A percentile compares a stretch with the other conserved stretches of the same genome.
phyloP scores from a whole-genome alignment of 2,329 filamentous ascomycete genomes.

The Pseudogymnoascus sp. region DNA sequence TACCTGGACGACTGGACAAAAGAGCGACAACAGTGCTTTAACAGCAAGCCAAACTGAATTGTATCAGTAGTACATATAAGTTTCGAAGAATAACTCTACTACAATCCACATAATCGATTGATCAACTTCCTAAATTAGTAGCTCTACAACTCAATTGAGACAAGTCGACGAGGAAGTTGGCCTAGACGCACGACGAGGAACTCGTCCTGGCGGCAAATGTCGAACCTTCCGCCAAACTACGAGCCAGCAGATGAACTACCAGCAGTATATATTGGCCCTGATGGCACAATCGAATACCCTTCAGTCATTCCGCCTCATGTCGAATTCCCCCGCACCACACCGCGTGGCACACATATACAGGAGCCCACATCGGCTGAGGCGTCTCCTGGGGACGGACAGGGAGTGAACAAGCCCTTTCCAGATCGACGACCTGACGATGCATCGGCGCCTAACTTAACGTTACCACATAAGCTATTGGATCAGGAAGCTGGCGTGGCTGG shows the following conservation, averaged over 20 bases:
- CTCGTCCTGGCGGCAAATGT: not conserved
- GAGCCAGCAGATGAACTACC: conserved; percentile 3
- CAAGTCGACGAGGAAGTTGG: not conserved
- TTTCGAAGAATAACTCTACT: not conserved
- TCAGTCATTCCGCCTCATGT: conserved; percentile 5
- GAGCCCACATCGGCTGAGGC: not conserved
- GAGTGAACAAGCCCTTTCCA: not conserved
- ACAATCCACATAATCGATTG: not conserved
- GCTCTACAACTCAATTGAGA: not conserved
- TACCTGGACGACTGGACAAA: not conserved
- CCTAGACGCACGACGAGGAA: not conserved
- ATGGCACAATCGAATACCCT: conserved; percentile 5
- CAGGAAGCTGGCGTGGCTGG: not conserved
- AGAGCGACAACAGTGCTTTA: not conserved
- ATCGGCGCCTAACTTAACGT: not conserved
- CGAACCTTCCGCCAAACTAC: not conserved
- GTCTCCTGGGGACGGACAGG: not conserved
- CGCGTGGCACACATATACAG: not conserved
- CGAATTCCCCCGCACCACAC: not conserved
- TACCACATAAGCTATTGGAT: not conserved
- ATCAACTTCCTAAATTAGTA: not conserved
- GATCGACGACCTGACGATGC: not conserved
- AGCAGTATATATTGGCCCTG: not conserved
- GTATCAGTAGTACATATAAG: not conserved
- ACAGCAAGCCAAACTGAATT: not conserved